Evolutionary conservation across 2,329 filamentous ascomycete genomes (phyloP).

Genomic region (Aspergillus viridinutans): DNA sequence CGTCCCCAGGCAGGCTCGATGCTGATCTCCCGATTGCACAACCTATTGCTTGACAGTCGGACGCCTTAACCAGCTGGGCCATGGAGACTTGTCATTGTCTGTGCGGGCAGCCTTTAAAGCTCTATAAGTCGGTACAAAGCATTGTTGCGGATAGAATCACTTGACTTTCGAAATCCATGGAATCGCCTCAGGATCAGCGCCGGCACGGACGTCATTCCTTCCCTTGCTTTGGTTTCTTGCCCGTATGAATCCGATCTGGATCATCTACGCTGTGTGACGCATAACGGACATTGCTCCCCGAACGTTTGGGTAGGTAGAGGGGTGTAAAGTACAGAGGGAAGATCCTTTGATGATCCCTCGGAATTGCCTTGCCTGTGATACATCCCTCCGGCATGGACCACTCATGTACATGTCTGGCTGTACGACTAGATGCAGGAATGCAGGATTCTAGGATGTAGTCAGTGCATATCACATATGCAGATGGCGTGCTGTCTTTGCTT

Average conservation of each 20-base stretch:
- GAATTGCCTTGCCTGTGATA: background rate
- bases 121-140: background rate
- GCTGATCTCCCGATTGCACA: background rate
- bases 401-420: background rate
- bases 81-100: background rate
- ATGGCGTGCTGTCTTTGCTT: background rate
- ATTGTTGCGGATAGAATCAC: too few species aligned
- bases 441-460: background rate
- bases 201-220: background rate
- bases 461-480: background rate
- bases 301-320: too few species aligned
- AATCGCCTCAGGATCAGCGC: background rate
- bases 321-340: background rate
- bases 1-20: background rate
- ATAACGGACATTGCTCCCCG: background rate
- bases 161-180: background rate
- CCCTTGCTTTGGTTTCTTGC: background rate
- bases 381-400: background rate
- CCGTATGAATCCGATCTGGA: background rate
- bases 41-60: background rate
- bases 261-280: background rate
- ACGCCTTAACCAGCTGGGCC: background rate
- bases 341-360: background rate
- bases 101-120: background rate
- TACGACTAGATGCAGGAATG: background rate